A percentile compares a stretch with the other conserved stretches of the same genome.
Conservation (phyloP, 345 rosid species). For the Rhodamnia argentea region DNA sequence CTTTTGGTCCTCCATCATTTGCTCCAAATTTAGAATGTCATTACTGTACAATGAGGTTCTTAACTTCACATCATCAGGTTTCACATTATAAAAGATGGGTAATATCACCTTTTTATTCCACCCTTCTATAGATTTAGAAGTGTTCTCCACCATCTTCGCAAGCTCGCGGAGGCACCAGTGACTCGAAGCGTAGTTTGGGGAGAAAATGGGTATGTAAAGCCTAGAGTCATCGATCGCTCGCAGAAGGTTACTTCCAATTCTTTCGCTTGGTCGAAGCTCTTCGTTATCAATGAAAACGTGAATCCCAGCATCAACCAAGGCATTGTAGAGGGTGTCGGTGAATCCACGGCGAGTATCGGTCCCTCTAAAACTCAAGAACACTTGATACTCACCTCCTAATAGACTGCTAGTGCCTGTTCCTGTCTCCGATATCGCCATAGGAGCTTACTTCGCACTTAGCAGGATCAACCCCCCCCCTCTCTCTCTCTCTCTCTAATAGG, state of each 20-base stretch:
- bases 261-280: neutral
- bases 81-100: neutral
- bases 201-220: neutral
- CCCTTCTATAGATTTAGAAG: neutral
- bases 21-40: fast-evolving
- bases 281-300: fast-evolving
- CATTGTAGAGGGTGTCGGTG: fast-evolving
- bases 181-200: fast-evolving
- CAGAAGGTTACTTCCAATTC: neutral
- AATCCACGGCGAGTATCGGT: neutral
- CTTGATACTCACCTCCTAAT: fast-evolving
- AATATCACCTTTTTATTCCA: too few relatives aligned
- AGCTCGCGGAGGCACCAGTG: fast-evolving
- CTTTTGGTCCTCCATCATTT: neutral
- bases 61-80: neutral
- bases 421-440: too few relatives aligned
- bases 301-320: fast-evolving
- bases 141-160: neutral
- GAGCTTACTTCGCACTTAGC: too few relatives aligned
- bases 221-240: fast-evolving
- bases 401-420: too few relatives aligned
- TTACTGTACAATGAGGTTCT: fast-evolving
- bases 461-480: too few relatives aligned
- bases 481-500: too few relatives aligned
- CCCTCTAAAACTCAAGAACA: neutral